Evolutionary conservation across 1,284 basidiomycete species (phyloP).

Genomic region (Cutaneotrichosporon sp.): DNA sequence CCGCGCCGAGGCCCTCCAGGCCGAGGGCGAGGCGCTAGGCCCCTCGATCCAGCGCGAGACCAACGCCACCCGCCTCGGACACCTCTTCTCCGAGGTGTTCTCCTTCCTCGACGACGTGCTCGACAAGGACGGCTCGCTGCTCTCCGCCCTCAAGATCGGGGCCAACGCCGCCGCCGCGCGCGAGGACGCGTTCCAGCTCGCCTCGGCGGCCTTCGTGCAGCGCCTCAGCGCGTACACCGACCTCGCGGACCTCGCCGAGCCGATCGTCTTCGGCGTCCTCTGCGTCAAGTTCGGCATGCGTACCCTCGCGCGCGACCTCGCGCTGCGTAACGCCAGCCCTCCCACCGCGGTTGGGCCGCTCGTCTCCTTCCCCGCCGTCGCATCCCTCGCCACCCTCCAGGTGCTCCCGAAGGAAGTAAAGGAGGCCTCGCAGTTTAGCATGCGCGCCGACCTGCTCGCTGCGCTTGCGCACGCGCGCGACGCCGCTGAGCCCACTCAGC

Average conservation of each 20-base stretch:
- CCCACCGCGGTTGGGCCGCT: slow-evolving; percentile 43
- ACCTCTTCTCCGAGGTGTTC: slow-evolving; percentile 79
- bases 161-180: slow-evolving; percentile 38
- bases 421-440: slow-evolving; percentile 19
- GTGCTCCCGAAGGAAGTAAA: slow-evolving; percentile 42
- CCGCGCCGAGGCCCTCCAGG: slow-evolving; percentile 32
- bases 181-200: slow-evolving; percentile 54
- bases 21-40: slow-evolving; percentile 38
- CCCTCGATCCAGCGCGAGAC: slow-evolving; percentile 49
- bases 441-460: slow-evolving; percentile 50
- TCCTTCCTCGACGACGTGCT: slow-evolving; percentile 61
- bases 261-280: slow-evolving; percentile 65
- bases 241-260: slow-evolving; percentile 68
- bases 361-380: slow-evolving; percentile 48
- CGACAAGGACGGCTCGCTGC: slow-evolving; percentile 42
- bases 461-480: slow-evolving; percentile 61
- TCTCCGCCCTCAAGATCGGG: slow-evolving; percentile 28
- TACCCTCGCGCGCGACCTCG: slow-evolving; percentile 49
- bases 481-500: slow-evolving; percentile 35
- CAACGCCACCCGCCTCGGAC: slow-evolving; percentile 65
- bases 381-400: slow-evolving; percentile 58
- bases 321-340: slow-evolving; percentile 23
- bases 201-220: slow-evolving; percentile 55
- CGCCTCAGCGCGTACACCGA: slow-evolving; percentile 55
- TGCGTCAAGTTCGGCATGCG: slow-evolving; percentile 76